Conservation (phyloP, 2,329 filamentous ascomycete species). For the Ophiostoma montium region DNA sequence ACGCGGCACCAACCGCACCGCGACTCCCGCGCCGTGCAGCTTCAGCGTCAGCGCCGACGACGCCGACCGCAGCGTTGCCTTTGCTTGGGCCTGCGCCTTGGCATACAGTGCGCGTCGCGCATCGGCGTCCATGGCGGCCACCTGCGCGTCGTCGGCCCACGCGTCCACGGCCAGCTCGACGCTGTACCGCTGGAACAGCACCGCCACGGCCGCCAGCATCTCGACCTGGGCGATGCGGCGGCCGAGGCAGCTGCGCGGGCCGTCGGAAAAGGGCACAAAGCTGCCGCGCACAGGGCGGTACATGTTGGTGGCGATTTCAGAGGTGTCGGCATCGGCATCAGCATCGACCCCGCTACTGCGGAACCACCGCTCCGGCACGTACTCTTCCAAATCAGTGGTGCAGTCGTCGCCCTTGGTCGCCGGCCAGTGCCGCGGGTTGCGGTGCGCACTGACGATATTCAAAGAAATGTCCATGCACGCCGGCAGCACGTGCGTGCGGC, state of each 20-base stretch:
- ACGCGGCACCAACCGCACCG: constrained; percentile 52
- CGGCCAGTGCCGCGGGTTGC: constrained; percentile 64
- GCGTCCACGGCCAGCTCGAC: constrained; percentile 57
- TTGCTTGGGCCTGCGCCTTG: constrained; percentile 38
- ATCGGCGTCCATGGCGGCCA: constrained; percentile 32
- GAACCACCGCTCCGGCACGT: constrained; percentile 62
- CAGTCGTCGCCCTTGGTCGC: constrained; percentile 25
- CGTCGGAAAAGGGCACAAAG: constrained; percentile 45
- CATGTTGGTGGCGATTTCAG: constrained; percentile 40
- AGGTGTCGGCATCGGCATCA: constrained; percentile 24
- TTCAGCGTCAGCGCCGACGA: constrained; percentile 56
- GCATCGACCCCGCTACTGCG: constrained; percentile 14
- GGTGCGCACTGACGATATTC: constrained; percentile 40
- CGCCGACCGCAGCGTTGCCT: constrained; percentile 16
- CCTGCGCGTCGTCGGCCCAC: constrained; percentile 37
- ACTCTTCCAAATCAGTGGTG: constrained; percentile 48
- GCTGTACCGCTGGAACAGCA: constrained; percentile 44
- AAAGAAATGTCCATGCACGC: constrained; percentile 41
- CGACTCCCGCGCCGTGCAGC: constrained; percentile 47
- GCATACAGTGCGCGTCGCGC: constrained; percentile 41
- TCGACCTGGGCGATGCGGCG: constrained; percentile 46
- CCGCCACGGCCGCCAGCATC: constrained; percentile 39
- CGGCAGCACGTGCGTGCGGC: constrained; percentile 44
- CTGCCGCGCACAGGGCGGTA: constrained; percentile 44
- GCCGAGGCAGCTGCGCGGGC: constrained; percentile 42